Evolutionary conservation across 768 basidiomycete species (phyloP), one percentile per base, ranked within the genome.

Genomic region (Boletellus emodensis): DNA sequence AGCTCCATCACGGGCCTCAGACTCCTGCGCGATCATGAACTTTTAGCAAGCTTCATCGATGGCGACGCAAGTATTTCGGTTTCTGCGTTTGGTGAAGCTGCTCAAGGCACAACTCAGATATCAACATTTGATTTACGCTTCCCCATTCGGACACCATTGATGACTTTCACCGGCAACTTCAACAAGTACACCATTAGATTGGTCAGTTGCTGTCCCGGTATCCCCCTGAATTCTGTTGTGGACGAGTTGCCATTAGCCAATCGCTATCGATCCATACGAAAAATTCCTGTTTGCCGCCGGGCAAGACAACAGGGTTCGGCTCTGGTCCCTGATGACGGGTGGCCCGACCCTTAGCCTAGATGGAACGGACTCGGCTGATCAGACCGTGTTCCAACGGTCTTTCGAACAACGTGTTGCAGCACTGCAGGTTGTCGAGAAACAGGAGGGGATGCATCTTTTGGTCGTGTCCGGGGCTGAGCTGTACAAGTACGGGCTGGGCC

Each of bases 251-350:
- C 39, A 40, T 24, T 57, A 90, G 87, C 86, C 86, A 6, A 71
- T 87, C 6, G 70, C 78, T 1, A 59, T 80, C 15, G 85, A 88
- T 55, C 77, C 81, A 0, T 53, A 64, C 8, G 73, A 83, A 42
- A 71, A 79, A 26, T 77, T 84, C 44, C 60, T 91, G 15, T 87
- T 87, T 51, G 83, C 83, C 9, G 84, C 84, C 0, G 87, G 87
- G 10, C 76, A 82, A 53, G 87, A 91, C 64, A 55, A 68, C 38
- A 74, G 73, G 30, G 75, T 90, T 51, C 80, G 85, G 20, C 77
- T 76, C 3, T 90, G 88, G 88, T 85, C 85, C 11, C 63, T 90
- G 9, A 72, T 65, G 14, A 78, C 75, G 8, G 87, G 85, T 5
- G 67, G 66, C 20, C 53, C 51, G 12, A 53, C 61, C 18, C 59